Evolutionary conservation across 805 yeast genomes (phyloP).

Genomic region (Schwanniomyces yamadae): DNA sequence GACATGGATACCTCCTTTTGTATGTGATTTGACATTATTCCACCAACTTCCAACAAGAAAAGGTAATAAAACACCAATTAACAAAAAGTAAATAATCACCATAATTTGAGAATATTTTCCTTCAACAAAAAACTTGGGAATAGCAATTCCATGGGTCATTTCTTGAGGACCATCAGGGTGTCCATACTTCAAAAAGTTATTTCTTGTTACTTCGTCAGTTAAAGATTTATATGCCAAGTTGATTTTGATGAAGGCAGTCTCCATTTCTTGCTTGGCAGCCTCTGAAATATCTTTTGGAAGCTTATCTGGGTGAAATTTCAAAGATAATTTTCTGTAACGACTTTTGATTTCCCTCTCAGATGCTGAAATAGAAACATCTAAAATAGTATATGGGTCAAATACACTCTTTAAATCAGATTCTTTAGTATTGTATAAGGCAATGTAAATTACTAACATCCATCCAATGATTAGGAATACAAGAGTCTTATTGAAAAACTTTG

Average conservation of each 20-base stretch:
- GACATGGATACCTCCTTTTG: conserved; percentile 79
- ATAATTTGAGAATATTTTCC: conserved; percentile 70
- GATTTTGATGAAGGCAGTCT: conserved; percentile 74
- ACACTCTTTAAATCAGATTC: conserved; percentile 46
- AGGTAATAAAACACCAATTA: conserved; percentile 81
- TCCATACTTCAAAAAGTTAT: conserved; percentile 83
- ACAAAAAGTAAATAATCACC: conserved; percentile 58
- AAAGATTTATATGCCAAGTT: conserved; percentile 92
- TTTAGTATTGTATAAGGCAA: conserved; percentile 38
- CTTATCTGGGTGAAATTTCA: conserved; percentile 94
- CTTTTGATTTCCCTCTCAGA: conserved; percentile 74
- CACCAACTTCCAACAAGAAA: conserved; percentile 86
- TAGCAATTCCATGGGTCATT: conserved; percentile 86
- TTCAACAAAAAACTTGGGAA: conserved; percentile 88
- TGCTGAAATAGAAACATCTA: conserved; percentile 70
- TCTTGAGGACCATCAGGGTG: conserved; percentile 98
- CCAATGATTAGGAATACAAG: conserved; percentile 45
- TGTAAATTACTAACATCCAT: conserved; percentile 55
- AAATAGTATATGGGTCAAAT: conserved; percentile 90
- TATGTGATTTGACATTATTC: conserved; percentile 74
- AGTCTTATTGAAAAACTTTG: conserved; percentile 38
- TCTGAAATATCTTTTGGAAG: conserved; percentile 61
- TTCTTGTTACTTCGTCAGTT: conserved; percentile 83
- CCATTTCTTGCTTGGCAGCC: conserved; percentile 57
- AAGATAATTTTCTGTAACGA: conserved; percentile 80